These are phyloP conservation scores for Kodamaea arcana DNA, from an alignment of 1,139 yeast genomes.

Conservation along the genomic window DNA sequence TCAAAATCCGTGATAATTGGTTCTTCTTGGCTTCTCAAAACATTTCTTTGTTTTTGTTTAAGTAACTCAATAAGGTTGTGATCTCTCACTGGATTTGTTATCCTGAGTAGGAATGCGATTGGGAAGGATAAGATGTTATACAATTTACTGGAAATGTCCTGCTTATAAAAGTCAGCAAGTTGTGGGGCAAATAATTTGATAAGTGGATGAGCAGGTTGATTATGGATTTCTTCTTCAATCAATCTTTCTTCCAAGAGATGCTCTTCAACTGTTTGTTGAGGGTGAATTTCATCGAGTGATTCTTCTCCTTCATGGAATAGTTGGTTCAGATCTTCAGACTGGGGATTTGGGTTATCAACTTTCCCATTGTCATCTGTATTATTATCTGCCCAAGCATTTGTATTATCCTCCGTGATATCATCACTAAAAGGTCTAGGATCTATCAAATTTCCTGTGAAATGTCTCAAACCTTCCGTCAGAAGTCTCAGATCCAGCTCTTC, in stretches of 20 bases:
- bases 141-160: slow-evolving; percentile 12
- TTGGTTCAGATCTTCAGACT: not conserved
- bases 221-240: not conserved
- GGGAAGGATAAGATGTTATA: slow-evolving; percentile 38
- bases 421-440: too few relatives aligned
- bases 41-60: slow-evolving; percentile 2
- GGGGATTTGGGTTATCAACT: too few relatives aligned
- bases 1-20: slow-evolving; percentile 11
- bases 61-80: slow-evolving; percentile 10
- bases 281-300: not conserved
- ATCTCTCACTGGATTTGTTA: slow-evolving; percentile 48
- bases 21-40: not conserved
- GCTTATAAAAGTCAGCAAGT: slow-evolving; percentile 8
- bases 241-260: not conserved
- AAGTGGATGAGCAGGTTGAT: not conserved
- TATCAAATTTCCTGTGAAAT: too few relatives aligned
- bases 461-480: too few relatives aligned
- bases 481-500: too few relatives aligned
- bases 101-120: slow-evolving; percentile 37
- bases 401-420: not conserved
- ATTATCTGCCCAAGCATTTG: not conserved
- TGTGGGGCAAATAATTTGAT: slow-evolving; percentile 13
- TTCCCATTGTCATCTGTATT: not conserved
- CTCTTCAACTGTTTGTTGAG: not conserved
- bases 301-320: not conserved